phyloP scores from a whole-genome alignment of 805 yeast species.

The Candida sphagnicola region DNA sequence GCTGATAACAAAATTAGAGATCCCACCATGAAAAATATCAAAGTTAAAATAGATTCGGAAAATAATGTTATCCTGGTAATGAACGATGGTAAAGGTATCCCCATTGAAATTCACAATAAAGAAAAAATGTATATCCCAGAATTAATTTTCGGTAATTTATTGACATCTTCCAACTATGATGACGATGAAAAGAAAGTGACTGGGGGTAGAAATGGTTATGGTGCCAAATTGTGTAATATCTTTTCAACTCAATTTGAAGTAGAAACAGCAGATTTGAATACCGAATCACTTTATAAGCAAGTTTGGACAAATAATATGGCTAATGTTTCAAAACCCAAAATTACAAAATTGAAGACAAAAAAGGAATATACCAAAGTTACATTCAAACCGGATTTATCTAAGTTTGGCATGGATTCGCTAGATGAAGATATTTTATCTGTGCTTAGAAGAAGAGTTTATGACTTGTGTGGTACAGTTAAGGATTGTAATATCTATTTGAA shows the following conservation, averaged over 20 bases:
- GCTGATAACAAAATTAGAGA: conserved; percentile 98
- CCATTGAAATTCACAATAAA: conserved; percentile 86
- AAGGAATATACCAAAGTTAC: conserved; percentile 83
- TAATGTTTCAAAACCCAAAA: conserved; percentile 68
- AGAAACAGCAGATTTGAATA: conserved; percentile 79
- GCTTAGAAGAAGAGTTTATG: conserved; percentile 89
- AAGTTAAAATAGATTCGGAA: conserved; percentile 77
- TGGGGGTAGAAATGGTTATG: conserved; percentile 98
- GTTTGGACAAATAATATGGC: conserved; percentile 88
- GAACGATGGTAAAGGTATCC: conserved; percentile 95
- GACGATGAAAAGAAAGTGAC: conserved; percentile 94
- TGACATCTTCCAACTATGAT: conserved; percentile 94
- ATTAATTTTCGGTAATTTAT: conserved; percentile 88
- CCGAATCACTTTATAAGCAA: conserved; percentile 66
- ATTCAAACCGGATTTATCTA: conserved; percentile 80
- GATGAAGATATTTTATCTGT: conserved; percentile 84
- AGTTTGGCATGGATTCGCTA: conserved; percentile 79
- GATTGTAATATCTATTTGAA: conserved; percentile 78
- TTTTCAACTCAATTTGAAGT: conserved; percentile 83
- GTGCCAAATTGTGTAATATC: conserved; percentile 96
- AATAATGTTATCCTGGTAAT: conserved; percentile 70
- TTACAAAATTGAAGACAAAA: conserved; percentile 52
- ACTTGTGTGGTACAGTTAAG: conserved; percentile 88
- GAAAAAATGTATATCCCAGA: conserved; percentile 94
- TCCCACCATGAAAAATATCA: conserved; percentile 80